Conservation (phyloP, 768 basidiomycete genomes). For the Podaxis sp. region DNA sequence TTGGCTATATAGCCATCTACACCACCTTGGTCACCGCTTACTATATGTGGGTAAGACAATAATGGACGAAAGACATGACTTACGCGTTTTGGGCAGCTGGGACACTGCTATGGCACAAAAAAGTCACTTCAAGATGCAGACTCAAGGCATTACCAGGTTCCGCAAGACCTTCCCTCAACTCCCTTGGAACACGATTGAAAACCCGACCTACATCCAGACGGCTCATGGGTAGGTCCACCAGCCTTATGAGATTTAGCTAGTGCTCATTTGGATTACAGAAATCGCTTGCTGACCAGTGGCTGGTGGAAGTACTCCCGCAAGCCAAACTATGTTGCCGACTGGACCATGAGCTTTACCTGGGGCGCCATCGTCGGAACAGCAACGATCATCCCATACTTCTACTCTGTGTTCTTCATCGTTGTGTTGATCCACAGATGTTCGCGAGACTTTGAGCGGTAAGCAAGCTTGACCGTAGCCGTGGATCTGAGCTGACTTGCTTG, state of each 20-base stretch:
- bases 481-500: background rate
- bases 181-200: constrained; percentile 76
- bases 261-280: constrained; percentile 41
- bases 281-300: constrained; percentile 87
- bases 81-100: constrained; percentile 53
- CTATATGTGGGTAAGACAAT: constrained; percentile 62
- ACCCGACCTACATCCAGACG: constrained; percentile 92
- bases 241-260: background rate
- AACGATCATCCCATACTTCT: constrained; percentile 92
- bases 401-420: constrained; percentile 93
- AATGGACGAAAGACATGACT: background rate
- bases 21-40: constrained; percentile 79
- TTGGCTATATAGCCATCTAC: constrained; percentile 71
- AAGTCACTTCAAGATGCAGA: constrained; percentile 96
- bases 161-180: constrained; percentile 95
- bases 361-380: constrained; percentile 74
- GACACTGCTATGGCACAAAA: constrained; percentile 97
- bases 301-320: constrained; percentile 97
- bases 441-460: constrained; percentile 90
- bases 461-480: constrained; percentile 1
- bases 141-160: constrained; percentile 80
- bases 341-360: constrained; percentile 84
- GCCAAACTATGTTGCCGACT: constrained; percentile 96
- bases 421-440: constrained; percentile 90
- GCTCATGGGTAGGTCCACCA: constrained; percentile 74